Evolutionary conservation across 257 asterid species (phyloP).

Genomic region (Solanum sparsipilum): DNA sequence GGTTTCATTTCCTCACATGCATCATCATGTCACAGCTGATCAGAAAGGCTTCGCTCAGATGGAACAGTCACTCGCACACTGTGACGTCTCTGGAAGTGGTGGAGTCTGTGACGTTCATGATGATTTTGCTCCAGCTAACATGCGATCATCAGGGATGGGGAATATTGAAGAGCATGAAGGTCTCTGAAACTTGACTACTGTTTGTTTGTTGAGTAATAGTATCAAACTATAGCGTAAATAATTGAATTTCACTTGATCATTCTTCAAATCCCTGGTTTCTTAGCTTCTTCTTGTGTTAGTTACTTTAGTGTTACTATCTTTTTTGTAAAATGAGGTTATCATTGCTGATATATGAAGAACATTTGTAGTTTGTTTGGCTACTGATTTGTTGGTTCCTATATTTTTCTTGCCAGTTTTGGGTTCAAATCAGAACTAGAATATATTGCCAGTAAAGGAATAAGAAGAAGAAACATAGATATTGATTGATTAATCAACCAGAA

Average conservation of each 20-base stretch:
- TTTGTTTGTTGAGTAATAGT: neutral
- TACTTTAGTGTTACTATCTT: neutral
- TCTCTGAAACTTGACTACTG: conserved; percentile 9
- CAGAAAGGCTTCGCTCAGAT: conserved; percentile 13
- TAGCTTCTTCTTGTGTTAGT: neutral
- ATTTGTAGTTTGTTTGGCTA: neutral
- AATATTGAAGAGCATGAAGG: conserved; percentile 23
- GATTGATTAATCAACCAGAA: neutral
- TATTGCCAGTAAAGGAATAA: neutral
- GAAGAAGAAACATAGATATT: neutral
- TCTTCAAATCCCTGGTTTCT: neutral
- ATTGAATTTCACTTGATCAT: neutral
- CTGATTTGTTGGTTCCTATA: neutral
- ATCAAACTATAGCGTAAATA: neutral
- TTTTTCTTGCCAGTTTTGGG: neutral
- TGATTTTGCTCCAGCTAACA: conserved; percentile 39
- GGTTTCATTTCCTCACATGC: conserved; percentile 52
- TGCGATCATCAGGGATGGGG: conserved; percentile 18
- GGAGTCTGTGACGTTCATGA: conserved; percentile 34
- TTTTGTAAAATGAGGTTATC: neutral
- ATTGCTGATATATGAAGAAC: neutral
- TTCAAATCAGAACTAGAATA: neutral
- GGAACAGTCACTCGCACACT: conserved; percentile 21
- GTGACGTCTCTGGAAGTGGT: conserved; percentile 25
- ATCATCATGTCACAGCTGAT: conserved; percentile 13